Conservation (phyloP, 257 asterid genomes). For the Misopates orontium region DNA sequence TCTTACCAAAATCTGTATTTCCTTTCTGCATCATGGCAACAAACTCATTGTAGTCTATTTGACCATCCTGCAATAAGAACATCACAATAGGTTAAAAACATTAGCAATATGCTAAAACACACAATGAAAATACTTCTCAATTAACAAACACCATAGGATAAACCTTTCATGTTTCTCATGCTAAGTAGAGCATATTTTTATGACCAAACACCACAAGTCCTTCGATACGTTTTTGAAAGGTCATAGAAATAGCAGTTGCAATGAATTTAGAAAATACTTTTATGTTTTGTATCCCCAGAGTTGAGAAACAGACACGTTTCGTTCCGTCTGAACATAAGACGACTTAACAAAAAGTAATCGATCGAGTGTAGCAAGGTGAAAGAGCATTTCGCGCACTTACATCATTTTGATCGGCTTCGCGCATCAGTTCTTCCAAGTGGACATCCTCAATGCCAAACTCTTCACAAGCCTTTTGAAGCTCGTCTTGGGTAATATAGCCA, state of each 20-base stretch:
- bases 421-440: constrained; percentile 43
- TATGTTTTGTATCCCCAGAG: no score
- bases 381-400: constrained; percentile 22
- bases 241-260: no score
- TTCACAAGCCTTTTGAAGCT: constrained; percentile 52
- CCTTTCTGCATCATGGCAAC: constrained; percentile 56
- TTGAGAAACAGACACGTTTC: no score
- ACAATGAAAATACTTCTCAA: no score
- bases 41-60: constrained; percentile 50
- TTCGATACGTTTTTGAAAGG: no score
- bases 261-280: no score
- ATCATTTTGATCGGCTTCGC: constrained; percentile 48
- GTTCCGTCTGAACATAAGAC: background rate
- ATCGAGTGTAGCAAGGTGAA: background rate
- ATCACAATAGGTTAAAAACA: no score
- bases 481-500: constrained; percentile 53
- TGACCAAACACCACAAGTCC: no score
- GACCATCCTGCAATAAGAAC: constrained; percentile 37
- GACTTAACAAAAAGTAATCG: background rate
- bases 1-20: constrained; percentile 46
- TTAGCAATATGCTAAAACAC: no score
- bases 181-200: no score
- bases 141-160: no score
- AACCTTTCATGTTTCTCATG: no score
- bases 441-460: constrained; percentile 43